Conservation (phyloP, 1,284 basidiomycete genomes). For the Puccinia brachypodii region DNA sequence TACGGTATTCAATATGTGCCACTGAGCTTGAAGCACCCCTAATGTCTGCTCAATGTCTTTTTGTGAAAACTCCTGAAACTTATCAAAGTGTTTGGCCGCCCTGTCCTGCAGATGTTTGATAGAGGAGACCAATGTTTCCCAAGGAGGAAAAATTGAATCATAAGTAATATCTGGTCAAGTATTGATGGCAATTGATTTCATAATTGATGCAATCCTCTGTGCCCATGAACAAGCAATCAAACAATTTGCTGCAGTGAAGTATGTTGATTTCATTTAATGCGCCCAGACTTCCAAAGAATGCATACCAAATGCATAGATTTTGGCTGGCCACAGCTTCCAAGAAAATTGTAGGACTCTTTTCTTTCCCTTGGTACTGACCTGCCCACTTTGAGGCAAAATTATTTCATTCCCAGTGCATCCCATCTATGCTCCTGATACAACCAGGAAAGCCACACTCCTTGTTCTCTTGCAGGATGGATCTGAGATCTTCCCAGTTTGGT, state of each 20-base stretch:
- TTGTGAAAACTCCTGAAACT: neutral
- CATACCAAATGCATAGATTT: neutral
- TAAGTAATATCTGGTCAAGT: neutral
- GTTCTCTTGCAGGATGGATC: neutral
- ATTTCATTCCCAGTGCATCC: constrained; percentile 8
- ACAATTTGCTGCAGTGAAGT: neutral
- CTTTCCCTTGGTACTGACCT: neutral
- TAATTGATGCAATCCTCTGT: neutral
- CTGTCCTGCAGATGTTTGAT: neutral
- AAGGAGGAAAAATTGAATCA: neutral
- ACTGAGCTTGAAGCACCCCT: neutral
- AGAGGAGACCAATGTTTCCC: neutral
- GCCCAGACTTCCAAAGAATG: too few species aligned
- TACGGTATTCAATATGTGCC: neutral
- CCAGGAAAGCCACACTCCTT: neutral
- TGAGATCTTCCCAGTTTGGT: neutral
- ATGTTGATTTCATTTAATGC: constrained; percentile 20
- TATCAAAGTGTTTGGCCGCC: neutral
- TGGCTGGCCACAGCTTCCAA: neutral
- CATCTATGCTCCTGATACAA: neutral
- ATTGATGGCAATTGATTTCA: neutral
- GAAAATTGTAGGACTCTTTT: neutral
- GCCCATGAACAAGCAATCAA: neutral
- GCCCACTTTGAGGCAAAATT: neutral
- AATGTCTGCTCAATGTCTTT: constrained; percentile 7